Conservation (phyloP, 495 filamentous ascomycete species). For the Evernia prunastri region DNA sequence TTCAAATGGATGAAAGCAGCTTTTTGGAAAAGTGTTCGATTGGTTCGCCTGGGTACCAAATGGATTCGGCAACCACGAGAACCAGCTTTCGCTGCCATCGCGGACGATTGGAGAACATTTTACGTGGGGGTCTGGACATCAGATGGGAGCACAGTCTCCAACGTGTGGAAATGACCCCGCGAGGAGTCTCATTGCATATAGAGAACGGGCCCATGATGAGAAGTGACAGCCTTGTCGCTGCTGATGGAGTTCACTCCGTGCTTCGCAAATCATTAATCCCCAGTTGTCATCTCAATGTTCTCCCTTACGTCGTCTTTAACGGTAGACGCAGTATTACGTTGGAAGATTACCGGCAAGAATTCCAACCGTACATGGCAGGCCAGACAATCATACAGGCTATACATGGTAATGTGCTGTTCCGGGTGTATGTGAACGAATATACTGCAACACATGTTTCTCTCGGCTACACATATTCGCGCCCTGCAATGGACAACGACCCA, state of each 20-base stretch:
- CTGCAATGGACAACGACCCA: constrained; percentile 27
- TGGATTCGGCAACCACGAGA: not conserved
- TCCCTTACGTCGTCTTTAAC: constrained; percentile 36
- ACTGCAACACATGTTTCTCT: constrained; percentile 20
- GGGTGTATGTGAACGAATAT: constrained; percentile 29
- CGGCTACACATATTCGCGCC: constrained; percentile 37
- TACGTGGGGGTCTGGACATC: constrained; percentile 34
- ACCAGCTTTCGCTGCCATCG: constrained; percentile 32
- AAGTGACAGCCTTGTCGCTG: constrained; percentile 29
- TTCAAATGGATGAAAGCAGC: constrained; percentile 29
- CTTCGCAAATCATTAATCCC: constrained; percentile 23
- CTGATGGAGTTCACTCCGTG: constrained; percentile 35
- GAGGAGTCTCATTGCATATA: constrained; percentile 17
- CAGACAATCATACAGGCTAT: constrained; percentile 15
- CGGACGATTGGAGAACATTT: constrained; percentile 28
- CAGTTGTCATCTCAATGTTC: constrained; percentile 17
- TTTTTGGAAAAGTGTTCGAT: constrained; percentile 30
- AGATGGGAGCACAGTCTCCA: constrained; percentile 29
- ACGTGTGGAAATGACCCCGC: constrained; percentile 10
- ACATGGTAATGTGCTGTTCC: constrained; percentile 23
- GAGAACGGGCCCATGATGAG: constrained; percentile 19
- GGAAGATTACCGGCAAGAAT: constrained; percentile 19
- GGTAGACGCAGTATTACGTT: constrained; percentile 30
- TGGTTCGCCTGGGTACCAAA: constrained; percentile 10
- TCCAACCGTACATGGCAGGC: constrained; percentile 20